A percentile compares a stretch with the other conserved stretches of the same genome.
Conservation (phyloP, 176 grass and related monocot species). For the Chloris gayana region DNA sequence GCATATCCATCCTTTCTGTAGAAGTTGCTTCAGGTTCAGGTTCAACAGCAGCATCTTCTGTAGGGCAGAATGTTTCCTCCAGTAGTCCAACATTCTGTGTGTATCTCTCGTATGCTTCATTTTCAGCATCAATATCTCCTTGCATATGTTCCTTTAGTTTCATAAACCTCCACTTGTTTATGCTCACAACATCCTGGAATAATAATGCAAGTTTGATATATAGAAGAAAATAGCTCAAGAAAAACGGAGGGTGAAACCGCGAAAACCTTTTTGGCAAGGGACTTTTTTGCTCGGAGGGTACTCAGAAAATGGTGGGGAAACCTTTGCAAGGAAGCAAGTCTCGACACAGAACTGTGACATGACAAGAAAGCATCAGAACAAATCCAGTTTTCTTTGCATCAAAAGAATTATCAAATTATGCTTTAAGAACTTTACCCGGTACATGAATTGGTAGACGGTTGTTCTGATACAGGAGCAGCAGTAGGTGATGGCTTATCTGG, state of each 20-base stretch:
- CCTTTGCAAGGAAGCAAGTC: conserved; percentile 62
- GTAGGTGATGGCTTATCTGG: conserved; percentile 66
- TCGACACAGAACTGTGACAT: conserved; percentile 58
- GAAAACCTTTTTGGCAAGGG: conserved; percentile 69
- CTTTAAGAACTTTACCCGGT: conserved; percentile 52
- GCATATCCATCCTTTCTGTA: conserved; percentile 53
- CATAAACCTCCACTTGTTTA: conserved; percentile 84
- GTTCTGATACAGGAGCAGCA: conserved; percentile 57
- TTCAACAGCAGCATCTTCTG: conserved; percentile 38
- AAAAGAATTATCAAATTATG: neutral
- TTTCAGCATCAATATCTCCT: conserved; percentile 79
- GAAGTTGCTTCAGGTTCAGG: conserved; percentile 37
- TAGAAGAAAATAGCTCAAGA: conserved; percentile 19
- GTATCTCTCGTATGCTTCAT: conserved; percentile 88
- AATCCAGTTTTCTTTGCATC: neutral
- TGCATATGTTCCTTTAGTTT: conserved; percentile 88
- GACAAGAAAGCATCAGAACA: conserved; percentile 34
- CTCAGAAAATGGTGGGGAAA: conserved; percentile 80
- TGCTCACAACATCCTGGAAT: conserved; percentile 56
- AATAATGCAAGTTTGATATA: conserved; percentile 14
- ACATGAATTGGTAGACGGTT: conserved; percentile 52
- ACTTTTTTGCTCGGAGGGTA: conserved; percentile 70
- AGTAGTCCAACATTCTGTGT: conserved; percentile 70
- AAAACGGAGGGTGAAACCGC: neutral
- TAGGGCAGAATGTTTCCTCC: conserved; percentile 71